A percentile compares a stretch with the other conserved stretches of the same genome.
These are phyloP conservation scores for Mortierella hygrophila DNA, from an alignment of 192 early-diverging fungal genomes.

Conservation along the genomic window DNA sequence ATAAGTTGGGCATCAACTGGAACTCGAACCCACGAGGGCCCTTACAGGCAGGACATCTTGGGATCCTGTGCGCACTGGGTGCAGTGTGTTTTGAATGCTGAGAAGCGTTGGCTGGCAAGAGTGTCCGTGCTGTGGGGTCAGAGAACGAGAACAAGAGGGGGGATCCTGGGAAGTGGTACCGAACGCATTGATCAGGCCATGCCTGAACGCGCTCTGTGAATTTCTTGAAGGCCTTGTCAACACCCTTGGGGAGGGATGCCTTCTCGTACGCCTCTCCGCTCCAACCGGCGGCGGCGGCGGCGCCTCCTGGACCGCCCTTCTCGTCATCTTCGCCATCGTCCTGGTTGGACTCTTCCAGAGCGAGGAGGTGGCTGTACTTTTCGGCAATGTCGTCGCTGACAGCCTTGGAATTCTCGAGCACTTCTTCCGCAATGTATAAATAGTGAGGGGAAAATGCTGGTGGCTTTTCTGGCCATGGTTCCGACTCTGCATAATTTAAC, in stretches of 20 bases:
- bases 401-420: constrained; percentile 56
- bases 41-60: constrained; percentile 75
- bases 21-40: constrained; percentile 86
- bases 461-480: constrained; percentile 51
- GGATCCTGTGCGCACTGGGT: constrained; percentile 59
- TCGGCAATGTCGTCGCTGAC: constrained; percentile 49
- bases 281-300: too few relatives aligned
- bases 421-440: constrained; percentile 67
- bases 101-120: constrained; percentile 41
- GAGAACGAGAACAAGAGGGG: constrained; percentile 77
- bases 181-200: constrained; percentile 88
- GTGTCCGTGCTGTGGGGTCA: constrained; percentile 61
- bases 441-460: constrained; percentile 63
- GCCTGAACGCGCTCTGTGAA: constrained; percentile 79
- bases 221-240: constrained; percentile 84
- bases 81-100: constrained; percentile 40
- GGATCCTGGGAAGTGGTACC: constrained; percentile 79
- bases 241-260: constrained; percentile 71
- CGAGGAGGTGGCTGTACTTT: constrained; percentile 61
- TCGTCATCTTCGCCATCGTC: constrained; percentile 41
- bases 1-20: constrained; percentile 91
- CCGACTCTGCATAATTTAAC: constrained; percentile 16
- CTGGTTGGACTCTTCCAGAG: constrained; percentile 55
- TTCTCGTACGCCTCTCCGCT: constrained; percentile 89
- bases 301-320: constrained; percentile 25